Evolutionary conservation across 2,329 filamentous ascomycete species (phyloP).

Genomic region (Talaromyces sp.): DNA sequence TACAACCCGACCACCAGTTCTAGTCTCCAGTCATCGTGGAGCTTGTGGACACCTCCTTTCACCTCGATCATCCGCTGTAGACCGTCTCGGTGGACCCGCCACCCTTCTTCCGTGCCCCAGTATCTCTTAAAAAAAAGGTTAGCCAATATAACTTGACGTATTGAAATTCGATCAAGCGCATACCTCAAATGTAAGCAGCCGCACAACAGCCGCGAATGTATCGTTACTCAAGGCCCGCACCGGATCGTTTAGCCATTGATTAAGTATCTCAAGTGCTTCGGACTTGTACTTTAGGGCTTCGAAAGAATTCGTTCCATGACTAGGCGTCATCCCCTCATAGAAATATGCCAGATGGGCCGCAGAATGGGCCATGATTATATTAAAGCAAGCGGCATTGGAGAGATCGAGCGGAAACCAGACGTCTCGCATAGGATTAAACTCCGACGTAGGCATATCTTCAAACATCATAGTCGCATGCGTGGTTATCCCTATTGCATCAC

Average conservation of each 20-base stretch:
- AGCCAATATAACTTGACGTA: neutral
- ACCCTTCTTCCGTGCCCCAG: constrained; percentile 28
- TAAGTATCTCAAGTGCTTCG: constrained; percentile 2
- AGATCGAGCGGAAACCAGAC: constrained; percentile 37
- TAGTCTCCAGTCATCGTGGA: constrained; percentile 25
- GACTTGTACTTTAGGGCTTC: constrained; percentile 8
- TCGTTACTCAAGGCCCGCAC: constrained; percentile 30
- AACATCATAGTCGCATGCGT: constrained; percentile 30
- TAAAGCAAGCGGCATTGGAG: constrained; percentile 38
- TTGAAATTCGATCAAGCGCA: neutral
- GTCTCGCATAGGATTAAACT: constrained; percentile 36
- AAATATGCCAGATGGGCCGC: constrained; percentile 34
- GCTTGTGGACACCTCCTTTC: constrained; percentile 23
- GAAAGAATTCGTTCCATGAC: neutral
- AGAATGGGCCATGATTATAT: constrained; percentile 38
- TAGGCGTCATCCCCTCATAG: constrained; percentile 21
- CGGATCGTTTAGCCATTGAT: constrained; percentile 2
- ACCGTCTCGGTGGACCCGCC: constrained; percentile 28
- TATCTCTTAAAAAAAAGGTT: constrained; percentile 19
- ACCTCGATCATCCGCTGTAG: constrained; percentile 29
- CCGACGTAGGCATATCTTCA: constrained; percentile 17
- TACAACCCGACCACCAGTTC: constrained; percentile 4
- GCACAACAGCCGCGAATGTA: constrained; percentile 26
- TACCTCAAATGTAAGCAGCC: constrained; percentile 30
- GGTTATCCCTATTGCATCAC: constrained; percentile 20